A percentile compares a stretch with the other conserved stretches of the same genome.
These are phyloP conservation scores for Ascochyta koolunga DNA, from an alignment of 2,329 filamentous ascomycete genomes.

Conservation along the genomic window DNA sequence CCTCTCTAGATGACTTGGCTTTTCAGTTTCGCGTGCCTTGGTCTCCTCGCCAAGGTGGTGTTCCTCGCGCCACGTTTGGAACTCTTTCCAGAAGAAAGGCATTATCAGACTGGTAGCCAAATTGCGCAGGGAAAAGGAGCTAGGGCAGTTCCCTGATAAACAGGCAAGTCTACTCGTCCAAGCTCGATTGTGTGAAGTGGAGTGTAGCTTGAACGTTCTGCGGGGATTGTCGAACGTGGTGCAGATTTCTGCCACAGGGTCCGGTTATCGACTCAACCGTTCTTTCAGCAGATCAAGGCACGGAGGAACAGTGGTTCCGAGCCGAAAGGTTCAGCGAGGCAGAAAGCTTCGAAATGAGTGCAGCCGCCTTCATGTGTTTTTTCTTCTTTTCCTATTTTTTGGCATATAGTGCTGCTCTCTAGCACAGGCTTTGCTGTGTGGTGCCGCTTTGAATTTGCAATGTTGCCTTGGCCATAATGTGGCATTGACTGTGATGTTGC, in stretches of 20 bases:
- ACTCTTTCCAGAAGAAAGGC: slow-evolving; percentile 12
- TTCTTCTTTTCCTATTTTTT: too few relatives aligned
- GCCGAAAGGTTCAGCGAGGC: neutral
- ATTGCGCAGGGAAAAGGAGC: neutral
- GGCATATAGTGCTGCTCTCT: too few relatives aligned
- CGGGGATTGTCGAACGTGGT: slow-evolving; percentile 5
- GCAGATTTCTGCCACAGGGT: neutral
- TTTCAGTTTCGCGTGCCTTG: slow-evolving; percentile 14
- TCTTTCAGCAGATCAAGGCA: neutral
- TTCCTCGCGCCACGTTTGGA: slow-evolving; percentile 15
- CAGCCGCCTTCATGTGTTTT: too few relatives aligned
- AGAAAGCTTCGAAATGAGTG: too few relatives aligned
- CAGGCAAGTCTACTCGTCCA: neutral
- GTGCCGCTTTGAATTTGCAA: too few relatives aligned
- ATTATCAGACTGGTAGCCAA: slow-evolving; percentile 4
- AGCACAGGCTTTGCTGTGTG: too few relatives aligned
- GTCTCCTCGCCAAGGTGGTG: slow-evolving; percentile 14
- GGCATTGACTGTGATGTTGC: too few relatives aligned
- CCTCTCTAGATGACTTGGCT: slow-evolving; percentile 7
- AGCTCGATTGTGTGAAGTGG: neutral
- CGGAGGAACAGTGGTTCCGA: neutral
- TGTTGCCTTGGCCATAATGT: too few relatives aligned
- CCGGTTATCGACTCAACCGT: neutral
- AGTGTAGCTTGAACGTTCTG: neutral
- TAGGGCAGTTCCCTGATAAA: neutral